Conservation (phyloP, 345 rosid genomes). For the Eucalyptus albens region DNA sequence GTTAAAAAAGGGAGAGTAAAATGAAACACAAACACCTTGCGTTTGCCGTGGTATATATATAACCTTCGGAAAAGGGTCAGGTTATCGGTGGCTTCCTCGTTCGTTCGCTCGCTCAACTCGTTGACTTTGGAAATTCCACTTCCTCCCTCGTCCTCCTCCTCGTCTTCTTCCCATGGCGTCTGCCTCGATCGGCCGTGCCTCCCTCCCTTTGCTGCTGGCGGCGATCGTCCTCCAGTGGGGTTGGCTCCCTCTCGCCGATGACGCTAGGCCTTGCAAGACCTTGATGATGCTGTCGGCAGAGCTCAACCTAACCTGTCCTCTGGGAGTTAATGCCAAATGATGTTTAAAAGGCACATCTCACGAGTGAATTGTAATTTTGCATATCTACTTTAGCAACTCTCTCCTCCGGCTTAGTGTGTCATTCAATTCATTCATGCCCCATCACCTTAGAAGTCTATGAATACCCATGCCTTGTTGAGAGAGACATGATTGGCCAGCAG, state of each 20-base stretch:
- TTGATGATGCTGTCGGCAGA: not conserved
- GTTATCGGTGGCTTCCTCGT: not conserved
- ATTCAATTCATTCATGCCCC: not conserved
- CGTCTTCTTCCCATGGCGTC: not conserved
- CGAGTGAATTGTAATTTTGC: not conserved
- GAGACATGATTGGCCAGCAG: not conserved
- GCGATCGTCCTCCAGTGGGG: not conserved
- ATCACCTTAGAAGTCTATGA: not conserved
- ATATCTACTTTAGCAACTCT: not conserved
- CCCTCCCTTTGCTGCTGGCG: not conserved
- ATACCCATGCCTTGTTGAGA: not conserved
- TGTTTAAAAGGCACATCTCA: not conserved
- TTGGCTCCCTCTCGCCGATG: not conserved
- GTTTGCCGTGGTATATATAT: not conserved
- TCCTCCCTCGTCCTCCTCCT: not conserved
- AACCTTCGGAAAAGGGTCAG: not conserved
- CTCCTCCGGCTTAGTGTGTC: not conserved
- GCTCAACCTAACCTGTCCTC: not conserved
- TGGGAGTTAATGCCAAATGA: not conserved
- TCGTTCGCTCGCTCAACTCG: not conserved
- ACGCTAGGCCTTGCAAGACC: conserved; percentile 27
- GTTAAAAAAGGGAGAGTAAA: not conserved
- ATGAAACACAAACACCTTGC: not conserved
- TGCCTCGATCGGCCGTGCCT: not conserved
- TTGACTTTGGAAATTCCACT: not conserved